Evolutionary conservation across 2,329 filamentous ascomycete species (phyloP).

Genomic region (Didymella pomorum): DNA sequence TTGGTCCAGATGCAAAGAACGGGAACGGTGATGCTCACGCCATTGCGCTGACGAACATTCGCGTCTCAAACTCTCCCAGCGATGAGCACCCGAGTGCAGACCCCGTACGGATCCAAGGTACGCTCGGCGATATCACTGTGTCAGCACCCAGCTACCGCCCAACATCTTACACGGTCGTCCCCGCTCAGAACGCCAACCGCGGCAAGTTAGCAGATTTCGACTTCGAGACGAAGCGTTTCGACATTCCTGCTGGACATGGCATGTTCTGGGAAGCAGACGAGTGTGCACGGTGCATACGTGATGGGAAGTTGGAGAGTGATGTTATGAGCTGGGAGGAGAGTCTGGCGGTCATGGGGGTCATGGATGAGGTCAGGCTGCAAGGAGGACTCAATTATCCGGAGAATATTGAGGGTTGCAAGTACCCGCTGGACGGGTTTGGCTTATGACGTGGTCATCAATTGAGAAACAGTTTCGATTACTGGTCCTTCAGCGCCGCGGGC

Average conservation of each 20-base stretch:
- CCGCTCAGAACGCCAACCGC: slow-evolving; percentile 44
- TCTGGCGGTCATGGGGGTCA: slow-evolving; percentile 80
- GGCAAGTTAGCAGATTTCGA: slow-evolving; percentile 17
- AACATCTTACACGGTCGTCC: slow-evolving; percentile 67
- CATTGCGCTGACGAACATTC: slow-evolving; percentile 58
- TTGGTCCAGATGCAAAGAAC: neutral
- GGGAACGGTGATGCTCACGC: slow-evolving; percentile 16
- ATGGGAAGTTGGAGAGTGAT: slow-evolving; percentile 70
- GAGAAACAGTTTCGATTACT: neutral
- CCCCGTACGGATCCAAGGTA: slow-evolving; percentile 78
- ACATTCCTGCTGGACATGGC: slow-evolving; percentile 69
- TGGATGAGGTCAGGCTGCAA: slow-evolving; percentile 72
- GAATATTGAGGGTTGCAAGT: slow-evolving; percentile 64
- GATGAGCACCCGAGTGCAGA: slow-evolving; percentile 55
- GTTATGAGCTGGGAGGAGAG: slow-evolving; percentile 72
- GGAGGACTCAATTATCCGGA: slow-evolving; percentile 68
- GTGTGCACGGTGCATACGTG: slow-evolving; percentile 79
- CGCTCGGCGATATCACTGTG: slow-evolving; percentile 81
- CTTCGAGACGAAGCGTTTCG: slow-evolving; percentile 49
- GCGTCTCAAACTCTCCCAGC: slow-evolving; percentile 60
- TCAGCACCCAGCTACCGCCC: slow-evolving; percentile 72
- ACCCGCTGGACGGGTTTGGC: slow-evolving; percentile 26
- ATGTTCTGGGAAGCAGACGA: slow-evolving; percentile 92
- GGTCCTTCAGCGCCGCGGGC: neutral
- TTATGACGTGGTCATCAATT: too few relatives aligned